phyloP scores from a whole-genome alignment of 176 grass and related monocot genomes.

The Melocanna baccifera region DNA sequence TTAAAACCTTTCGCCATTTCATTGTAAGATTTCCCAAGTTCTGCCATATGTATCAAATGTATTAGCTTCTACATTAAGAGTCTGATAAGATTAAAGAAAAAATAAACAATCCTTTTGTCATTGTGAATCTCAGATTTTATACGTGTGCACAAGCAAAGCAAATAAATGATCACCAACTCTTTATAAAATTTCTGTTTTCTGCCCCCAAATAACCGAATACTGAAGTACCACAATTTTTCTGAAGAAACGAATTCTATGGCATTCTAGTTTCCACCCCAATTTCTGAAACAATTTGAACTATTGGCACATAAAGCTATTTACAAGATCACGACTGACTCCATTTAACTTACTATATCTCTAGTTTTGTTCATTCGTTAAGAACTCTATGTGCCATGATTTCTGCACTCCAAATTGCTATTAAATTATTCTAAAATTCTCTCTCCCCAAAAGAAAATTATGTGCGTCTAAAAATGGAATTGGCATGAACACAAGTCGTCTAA shows the following conservation, averaged over 20 bases:
- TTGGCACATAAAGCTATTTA: background rate
- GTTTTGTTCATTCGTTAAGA: background rate
- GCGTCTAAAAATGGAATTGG: background rate
- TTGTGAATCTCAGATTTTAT: background rate
- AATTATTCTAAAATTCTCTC: background rate
- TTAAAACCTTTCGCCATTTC: slow-evolving; percentile 26
- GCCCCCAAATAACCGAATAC: background rate
- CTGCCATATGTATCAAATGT: slow-evolving; percentile 1
- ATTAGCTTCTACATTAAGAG: background rate
- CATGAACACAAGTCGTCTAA: background rate
- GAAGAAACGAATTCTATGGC: background rate
- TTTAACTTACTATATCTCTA: background rate
- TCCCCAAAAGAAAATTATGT: background rate
- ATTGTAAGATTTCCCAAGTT: slow-evolving; percentile 1
- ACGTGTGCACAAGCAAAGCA: background rate
- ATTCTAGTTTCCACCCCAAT: background rate
- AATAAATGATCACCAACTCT: background rate
- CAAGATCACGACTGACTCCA: background rate
- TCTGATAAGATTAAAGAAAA: background rate
- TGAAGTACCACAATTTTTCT: background rate
- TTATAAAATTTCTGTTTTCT: background rate
- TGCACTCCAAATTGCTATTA: background rate
- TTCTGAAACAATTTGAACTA: background rate
- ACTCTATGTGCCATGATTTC: background rate
- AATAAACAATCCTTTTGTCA: background rate